These are phyloP conservation scores for Glarea lozoyensis DNA, from an alignment of 495 filamentous ascomycete species.

Conservation along the genomic window DNA sequence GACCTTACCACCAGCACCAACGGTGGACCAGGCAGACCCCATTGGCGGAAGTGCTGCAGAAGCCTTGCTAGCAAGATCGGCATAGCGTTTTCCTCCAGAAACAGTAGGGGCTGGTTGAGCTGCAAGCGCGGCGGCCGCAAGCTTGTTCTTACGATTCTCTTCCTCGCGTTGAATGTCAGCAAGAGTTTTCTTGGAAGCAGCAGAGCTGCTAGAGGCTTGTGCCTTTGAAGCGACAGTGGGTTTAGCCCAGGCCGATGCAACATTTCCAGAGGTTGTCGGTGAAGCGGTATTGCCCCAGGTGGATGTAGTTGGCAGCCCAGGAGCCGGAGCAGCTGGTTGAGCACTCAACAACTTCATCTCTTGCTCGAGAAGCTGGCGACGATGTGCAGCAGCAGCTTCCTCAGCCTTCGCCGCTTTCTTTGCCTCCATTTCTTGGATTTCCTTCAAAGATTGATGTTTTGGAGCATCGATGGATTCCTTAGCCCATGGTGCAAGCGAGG, in stretches of 20 bases:
- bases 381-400: constrained; percentile 69
- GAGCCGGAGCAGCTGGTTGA: constrained; percentile 57
- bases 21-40: constrained; percentile 82
- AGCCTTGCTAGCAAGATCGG: constrained; percentile 83
- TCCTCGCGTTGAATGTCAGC: constrained; percentile 97
- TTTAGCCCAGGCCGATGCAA: constrained; percentile 55
- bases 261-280: constrained; percentile 39
- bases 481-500: constrained; percentile 83
- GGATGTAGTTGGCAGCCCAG: constrained; percentile 77
- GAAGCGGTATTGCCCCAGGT: constrained; percentile 81
- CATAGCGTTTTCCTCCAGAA: constrained; percentile 77
- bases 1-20: constrained; percentile 87
- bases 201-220: constrained; percentile 29
- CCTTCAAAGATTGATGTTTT: constrained; percentile 88
- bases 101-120: constrained; percentile 40
- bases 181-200: constrained; percentile 61
- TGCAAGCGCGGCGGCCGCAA: constrained; percentile 45
- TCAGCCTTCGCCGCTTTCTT: constrained; percentile 88
- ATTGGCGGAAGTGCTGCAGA: constrained; percentile 26
- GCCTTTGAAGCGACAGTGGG: constrained; percentile 53
- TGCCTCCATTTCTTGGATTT: constrained; percentile 94
- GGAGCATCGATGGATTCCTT: constrained; percentile 69
- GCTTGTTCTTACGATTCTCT: constrained; percentile 73
- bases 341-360: constrained; percentile 44
- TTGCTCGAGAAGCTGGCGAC: constrained; percentile 69